Conservation (phyloP, 768 basidiomycete genomes). For the Rhodosporidiobolus sp. region DNA sequence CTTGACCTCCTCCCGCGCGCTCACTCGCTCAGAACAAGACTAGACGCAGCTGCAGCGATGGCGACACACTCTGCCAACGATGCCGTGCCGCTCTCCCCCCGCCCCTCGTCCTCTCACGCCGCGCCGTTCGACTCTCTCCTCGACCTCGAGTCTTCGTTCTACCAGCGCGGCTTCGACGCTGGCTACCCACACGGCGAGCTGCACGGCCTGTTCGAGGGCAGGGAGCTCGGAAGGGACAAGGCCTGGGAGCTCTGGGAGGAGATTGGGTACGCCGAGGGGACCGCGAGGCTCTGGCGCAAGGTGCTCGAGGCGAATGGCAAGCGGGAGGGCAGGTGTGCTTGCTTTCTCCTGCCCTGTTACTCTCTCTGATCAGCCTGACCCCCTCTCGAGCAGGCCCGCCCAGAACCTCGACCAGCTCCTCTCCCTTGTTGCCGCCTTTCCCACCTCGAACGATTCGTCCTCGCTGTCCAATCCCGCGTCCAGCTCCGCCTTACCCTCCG, state of each 20-base stretch:
- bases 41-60: too few species aligned
- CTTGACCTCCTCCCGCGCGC: too few species aligned
- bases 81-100: too few species aligned
- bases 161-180: slow-evolving; percentile 68
- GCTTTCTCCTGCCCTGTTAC: slow-evolving; percentile 47
- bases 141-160: slow-evolving; percentile 60
- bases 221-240: slow-evolving; percentile 81
- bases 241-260: slow-evolving; percentile 98
- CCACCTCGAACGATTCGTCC: slow-evolving; percentile 66
- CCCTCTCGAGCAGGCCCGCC: slow-evolving; percentile 48
- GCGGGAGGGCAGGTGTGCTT: slow-evolving; percentile 2
- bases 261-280: slow-evolving; percentile 86
- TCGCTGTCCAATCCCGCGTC: not conserved
- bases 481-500: not conserved
- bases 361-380: not conserved
- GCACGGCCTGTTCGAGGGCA: slow-evolving; percentile 86
- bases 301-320: slow-evolving; percentile 50
- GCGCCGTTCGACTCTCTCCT: slow-evolving; percentile 22
- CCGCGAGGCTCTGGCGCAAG: slow-evolving; percentile 67
- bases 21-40: too few species aligned
- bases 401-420: slow-evolving; percentile 69
- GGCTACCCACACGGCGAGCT: slow-evolving; percentile 81
- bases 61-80: too few species aligned
- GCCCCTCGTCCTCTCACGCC: too few species aligned
- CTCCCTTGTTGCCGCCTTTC: slow-evolving; percentile 70